Base-by-base conservation (phyloP, 768 basidiomycete genomes). In the Postia placenta region DNA sequence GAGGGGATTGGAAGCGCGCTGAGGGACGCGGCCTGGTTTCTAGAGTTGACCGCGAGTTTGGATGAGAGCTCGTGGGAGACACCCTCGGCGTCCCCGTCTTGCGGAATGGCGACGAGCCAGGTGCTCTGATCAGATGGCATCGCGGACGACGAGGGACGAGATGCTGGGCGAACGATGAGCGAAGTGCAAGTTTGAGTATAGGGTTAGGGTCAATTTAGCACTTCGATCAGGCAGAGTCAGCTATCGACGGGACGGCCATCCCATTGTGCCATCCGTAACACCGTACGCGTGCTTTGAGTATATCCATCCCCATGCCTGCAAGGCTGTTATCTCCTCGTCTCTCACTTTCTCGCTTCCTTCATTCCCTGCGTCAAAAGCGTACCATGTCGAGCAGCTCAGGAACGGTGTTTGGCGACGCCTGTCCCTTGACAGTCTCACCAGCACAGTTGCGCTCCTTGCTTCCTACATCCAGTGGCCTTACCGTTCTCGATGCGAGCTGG, bases 61-160 rank as follows among this genome's bases (percentile, higher is more conserved):
- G 79, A 64, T 9, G 72, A 59, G 15, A 91, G 60, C 53, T 88
- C 86, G 55, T 85, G 81, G 41, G 76, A 66, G 25, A 89, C 68
- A 5, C 83, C 82, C 51, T 89, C 87, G 0, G 90, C 75, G 59
- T 96, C 91, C 17, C 89, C 90, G 65, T 92, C 84, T 55, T 83
- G 78, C 11, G 94, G 94, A 2, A 90, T 81, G 37, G 92, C 75
- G 52, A 96, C 75, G 56, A 97, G 71, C 94, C 94, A 97, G 58
- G 92, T 94, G 55, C 88, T 87, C 66, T 94, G 85, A 74, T 96
- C 93, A 63, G 92, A 94, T 50, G 93, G 93, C 93, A 96, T 96
- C 45, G 44, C 42, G 47, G 11, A 4, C 26, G 17, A 47, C 23
- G 4, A 5, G 19, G 19, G 26, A 23, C 17, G 44, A 38, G 19